phyloP scores from a whole-genome alignment of 1,139 yeast species.

The Yamadazyma sp. region DNA sequence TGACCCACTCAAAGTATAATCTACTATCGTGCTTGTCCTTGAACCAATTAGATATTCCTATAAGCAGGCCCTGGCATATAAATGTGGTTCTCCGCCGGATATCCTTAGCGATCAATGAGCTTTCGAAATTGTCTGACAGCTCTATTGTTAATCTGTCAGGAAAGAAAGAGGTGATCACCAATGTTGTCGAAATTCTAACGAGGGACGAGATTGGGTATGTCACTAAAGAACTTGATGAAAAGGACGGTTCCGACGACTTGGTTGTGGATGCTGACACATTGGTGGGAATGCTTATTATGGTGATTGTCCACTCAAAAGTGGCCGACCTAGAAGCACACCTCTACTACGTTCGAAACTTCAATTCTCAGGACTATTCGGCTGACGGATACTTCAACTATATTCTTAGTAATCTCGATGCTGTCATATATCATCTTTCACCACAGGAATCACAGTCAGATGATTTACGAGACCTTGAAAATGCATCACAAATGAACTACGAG shows the following conservation, averaged over 20 bases:
- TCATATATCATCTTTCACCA: constrained; percentile 57
- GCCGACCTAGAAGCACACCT: constrained; percentile 63
- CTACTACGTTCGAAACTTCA: constrained; percentile 62
- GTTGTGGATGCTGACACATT: constrained; percentile 79
- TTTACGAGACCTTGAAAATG: constrained; percentile 34
- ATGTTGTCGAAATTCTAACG: constrained; percentile 56
- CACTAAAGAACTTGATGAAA: constrained; percentile 9
- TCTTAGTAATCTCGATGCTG: constrained; percentile 82
- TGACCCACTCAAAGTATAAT: constrained; percentile 37
- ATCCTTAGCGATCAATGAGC: constrained; percentile 51
- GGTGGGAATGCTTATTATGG: constrained; percentile 70
- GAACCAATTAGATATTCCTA: constrained; percentile 69
- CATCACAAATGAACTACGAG: constrained; percentile 50
- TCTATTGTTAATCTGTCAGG: constrained; percentile 49
- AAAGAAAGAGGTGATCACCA: constrained; percentile 53
- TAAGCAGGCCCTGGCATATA: constrained; percentile 36
- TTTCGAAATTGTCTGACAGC: constrained; percentile 49
- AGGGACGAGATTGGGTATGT: constrained; percentile 12
- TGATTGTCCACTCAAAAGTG: constrained; percentile 63
- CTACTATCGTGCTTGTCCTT: constrained; percentile 57
- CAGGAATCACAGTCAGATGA: constrained; percentile 21
- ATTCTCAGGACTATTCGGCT: constrained; percentile 27
- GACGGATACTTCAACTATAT: constrained; percentile 45
- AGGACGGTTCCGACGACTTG: constrained; percentile 17
- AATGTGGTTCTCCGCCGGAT: constrained; percentile 51